Conservation (phyloP, 805 yeast genomes). For the Jamesozyma spencerorum region DNA sequence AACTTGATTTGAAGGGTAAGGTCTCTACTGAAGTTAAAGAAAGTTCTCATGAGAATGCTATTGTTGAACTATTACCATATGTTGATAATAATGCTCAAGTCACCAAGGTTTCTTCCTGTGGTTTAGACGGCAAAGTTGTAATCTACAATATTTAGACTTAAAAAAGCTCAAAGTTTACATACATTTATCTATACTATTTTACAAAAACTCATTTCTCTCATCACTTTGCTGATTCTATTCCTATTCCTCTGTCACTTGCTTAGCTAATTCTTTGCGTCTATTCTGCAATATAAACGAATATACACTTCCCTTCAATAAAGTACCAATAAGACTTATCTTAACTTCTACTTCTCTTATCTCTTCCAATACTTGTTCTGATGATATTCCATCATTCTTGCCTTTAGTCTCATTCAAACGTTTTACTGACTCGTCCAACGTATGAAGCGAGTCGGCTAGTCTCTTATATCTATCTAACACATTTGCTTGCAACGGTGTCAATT, state of each 20-base stretch:
- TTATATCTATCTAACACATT: constrained; percentile 26
- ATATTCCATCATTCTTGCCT: constrained; percentile 5
- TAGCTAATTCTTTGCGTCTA: constrained; percentile 20
- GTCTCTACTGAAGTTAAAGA: constrained; percentile 40
- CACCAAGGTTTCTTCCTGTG: constrained; percentile 60
- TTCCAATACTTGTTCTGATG: constrained; percentile 34
- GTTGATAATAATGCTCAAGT: constrained; percentile 42
- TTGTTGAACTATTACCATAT: constrained; percentile 53
- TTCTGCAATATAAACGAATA: constrained; percentile 52
- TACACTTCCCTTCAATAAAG: constrained; percentile 61
- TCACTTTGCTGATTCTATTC: background rate
- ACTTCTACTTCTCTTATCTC: constrained; percentile 52
- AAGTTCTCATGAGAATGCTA: constrained; percentile 87
- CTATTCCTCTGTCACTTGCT: background rate
- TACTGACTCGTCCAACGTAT: constrained; percentile 22
- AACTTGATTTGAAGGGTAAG: constrained; percentile 89
- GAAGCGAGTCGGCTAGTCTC: constrained; percentile 22
- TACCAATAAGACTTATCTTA: constrained; percentile 54
- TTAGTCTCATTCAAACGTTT: constrained; percentile 15
- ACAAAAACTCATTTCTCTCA: background rate
- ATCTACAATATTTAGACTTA: constrained; percentile 46
- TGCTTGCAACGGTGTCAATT: constrained; percentile 24
- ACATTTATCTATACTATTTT: background rate
- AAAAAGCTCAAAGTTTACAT: background rate
- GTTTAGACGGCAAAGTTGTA: constrained; percentile 88